Evolutionary conservation across 169 alveolate genomes (phyloP), one percentile per base, ranked within the genome.

Genomic region (Plasmodium falciparum): DNA sequence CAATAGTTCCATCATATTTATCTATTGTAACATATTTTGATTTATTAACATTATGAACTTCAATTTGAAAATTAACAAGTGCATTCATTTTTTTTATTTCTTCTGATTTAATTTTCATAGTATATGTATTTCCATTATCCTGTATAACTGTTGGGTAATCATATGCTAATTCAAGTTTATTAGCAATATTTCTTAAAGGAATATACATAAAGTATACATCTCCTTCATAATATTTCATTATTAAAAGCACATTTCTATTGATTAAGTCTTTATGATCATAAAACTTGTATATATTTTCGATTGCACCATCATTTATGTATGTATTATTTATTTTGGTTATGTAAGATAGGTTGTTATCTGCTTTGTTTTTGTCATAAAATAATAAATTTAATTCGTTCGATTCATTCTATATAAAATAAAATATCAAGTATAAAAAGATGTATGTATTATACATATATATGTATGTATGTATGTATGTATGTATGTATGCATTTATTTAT

Each of bases 81-180:
- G 67, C 12, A 43, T 76, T 76, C 73, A 76, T 76, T 76, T 76
- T 76, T 76, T 76, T 65, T 49, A 76, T 76, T 76, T 76, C 78
- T 49, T 76, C 52, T 76, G 89, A 76, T 69, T 65, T 65, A 52
- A 76, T 50, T 76, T 76, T 63, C n/a, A 76, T 47, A 65, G 43
- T 26, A 76, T 76, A 76, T 24, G 47, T 56, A 17, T 65, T 26
- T 5, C 69, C 70, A 66, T 76, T 17, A 24, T 76, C 89, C 67
- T 76, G 89, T 76, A 76, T 52, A 20, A 65, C 74, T 26, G 45
- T 9, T 56, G 89, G 89, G 54, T 76, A 67, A 52, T 58, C 67
- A 66, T 76, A 76, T 50, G 65, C 54, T 49, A 76, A 76, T 66
- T 76, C 78, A 29, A 71, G 73, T 39, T 24, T 56, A 58, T 67